Base-by-base conservation (phyloP, 2,329 filamentous ascomycete species). In the Neofusicoccum laricinum region DNA sequence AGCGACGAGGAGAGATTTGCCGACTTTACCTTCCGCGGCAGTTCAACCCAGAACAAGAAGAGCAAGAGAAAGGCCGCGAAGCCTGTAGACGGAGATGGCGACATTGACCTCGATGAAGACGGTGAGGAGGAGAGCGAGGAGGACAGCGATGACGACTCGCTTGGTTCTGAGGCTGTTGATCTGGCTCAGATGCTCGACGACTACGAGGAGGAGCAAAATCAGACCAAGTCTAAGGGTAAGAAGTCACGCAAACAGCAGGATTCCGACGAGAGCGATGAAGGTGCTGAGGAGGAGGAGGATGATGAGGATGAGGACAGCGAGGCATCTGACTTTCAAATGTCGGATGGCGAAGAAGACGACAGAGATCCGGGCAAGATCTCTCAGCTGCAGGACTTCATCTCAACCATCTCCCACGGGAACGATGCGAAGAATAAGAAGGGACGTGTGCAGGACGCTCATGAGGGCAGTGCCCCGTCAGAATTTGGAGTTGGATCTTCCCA, bases 1-100 rank as follows among this genome's bases (percentile, higher is more conserved):
- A 95, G 91, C 71, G 93, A 97, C 71, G 89, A 95, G 71, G 93
- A 96, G 73, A 85, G 84, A 67, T 96, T 96, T 68, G 87, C 92
- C 68, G 91, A 88, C 11, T 96, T 89, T 71, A 86, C 85, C 3
- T 90, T 90, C 71, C 81, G 86, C 38, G 88, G 87, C 36, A 86
- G 84, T 68, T 82, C 82, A 25, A 74, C 57, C 73, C 80, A 82
- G 65, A 77, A 80, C 69, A 82, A 82, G 68, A 81, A 82, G 71
- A 78, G 76, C 65, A 73, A 71, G 51, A 69, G 66, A 45, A 74
- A 68, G 38, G 67, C 71, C 17, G 41, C 68, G 14, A 66, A 66
- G 4, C 67, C 71, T 50, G 71, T 68, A 7, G 71, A 72, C 43
- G 68, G 66, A 12, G 68, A 68, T 38, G 68, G 67, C 2, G 77